Conservation (phyloP, 129 eudicot genomes). For the Saposhnikovia divaricata region DNA sequence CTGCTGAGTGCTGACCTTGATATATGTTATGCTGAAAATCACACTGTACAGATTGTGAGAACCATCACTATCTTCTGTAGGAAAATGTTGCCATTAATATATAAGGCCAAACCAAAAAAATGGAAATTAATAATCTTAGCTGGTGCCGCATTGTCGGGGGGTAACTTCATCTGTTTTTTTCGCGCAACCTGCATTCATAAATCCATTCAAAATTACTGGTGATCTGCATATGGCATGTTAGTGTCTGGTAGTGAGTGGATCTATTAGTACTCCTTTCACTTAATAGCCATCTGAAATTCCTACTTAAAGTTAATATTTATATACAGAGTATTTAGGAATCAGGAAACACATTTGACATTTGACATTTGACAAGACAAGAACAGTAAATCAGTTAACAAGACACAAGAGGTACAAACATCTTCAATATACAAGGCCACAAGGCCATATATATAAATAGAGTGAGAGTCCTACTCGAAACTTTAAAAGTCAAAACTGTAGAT, state of each 20-base stretch:
- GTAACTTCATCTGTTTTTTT: neutral
- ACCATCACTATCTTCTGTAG: neutral
- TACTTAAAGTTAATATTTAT: no score
- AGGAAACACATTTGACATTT: neutral
- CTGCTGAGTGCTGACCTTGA: no score
- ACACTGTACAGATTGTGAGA: neutral
- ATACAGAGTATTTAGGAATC: neutral
- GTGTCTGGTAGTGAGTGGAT: neutral
- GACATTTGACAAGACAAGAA: neutral
- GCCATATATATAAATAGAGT: no score
- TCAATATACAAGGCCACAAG: neutral
- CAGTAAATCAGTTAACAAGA: neutral
- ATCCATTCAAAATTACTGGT: neutral
- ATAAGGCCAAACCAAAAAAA: neutral
- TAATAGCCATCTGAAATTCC: neutral
- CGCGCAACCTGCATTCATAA: neutral
- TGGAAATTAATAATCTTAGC: neutral
- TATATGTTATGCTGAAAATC: no score
- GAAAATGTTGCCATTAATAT: no score
- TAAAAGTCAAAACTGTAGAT: neutral
- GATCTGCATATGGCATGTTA: neutral
- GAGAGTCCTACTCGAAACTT: neutral
- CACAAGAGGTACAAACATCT: neutral
- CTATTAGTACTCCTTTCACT: neutral
- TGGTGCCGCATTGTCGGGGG: neutral